Percentiles rank a stretch among this genome's conserved stretches.
phyloP scores from a whole-genome alignment of 345 rosid species.

The Brassica cretica region DNA sequence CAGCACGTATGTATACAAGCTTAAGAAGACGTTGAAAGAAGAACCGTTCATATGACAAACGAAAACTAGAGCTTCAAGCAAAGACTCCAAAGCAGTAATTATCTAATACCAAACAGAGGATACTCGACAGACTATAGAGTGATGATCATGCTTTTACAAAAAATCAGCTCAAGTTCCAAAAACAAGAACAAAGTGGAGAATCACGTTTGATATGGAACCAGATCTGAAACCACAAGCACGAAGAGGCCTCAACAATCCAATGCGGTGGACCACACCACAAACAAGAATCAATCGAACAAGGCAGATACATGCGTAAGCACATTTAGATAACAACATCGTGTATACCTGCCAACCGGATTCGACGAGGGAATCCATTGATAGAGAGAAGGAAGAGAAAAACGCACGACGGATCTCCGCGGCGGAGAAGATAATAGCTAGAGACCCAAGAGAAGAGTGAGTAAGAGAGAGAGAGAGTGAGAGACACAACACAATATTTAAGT shows the following conservation, averaged over 20 bases:
- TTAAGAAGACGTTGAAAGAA: too few species aligned
- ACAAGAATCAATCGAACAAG: not conserved
- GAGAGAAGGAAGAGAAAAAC: not conserved
- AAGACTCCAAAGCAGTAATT: not conserved
- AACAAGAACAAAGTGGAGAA: not conserved
- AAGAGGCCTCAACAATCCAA: conserved; percentile 12
- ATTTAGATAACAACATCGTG: not conserved
- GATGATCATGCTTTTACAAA: not conserved
- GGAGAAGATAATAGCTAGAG: not conserved
- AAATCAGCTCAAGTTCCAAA: conserved; percentile 10
- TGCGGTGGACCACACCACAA: conserved; percentile 13
- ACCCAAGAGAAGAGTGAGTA: not conserved
- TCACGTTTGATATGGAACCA: conserved; percentile 5
- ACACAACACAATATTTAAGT: not conserved
- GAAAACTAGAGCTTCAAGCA: not conserved
- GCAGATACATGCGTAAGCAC: not conserved
- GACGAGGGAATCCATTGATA: conserved; percentile 64
- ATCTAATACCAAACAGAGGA: not conserved
- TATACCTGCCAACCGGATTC: conserved; percentile 86
- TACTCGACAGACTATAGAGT: not conserved
- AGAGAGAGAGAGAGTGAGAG: not conserved
- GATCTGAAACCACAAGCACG: conserved; percentile 33
- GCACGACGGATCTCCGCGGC: conserved; percentile 8
- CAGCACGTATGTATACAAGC: too few species aligned
- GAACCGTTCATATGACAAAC: not conserved